phyloP scores from a whole-genome alignment of 495 filamentous ascomycete genomes.

The Penicillium cataractarum region DNA sequence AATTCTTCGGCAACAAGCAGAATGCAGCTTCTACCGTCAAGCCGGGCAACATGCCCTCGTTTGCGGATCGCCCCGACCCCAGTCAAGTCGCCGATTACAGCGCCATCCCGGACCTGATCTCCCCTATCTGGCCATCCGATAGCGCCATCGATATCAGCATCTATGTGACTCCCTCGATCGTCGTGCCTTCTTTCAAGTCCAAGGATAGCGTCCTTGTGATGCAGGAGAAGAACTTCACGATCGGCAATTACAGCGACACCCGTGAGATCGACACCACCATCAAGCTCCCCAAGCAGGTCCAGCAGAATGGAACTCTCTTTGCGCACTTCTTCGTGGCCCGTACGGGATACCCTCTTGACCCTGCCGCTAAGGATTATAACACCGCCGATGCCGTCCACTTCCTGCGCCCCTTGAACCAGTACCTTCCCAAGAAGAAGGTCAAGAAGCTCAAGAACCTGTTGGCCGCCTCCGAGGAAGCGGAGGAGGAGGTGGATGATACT shows the following conservation, averaged over 20 bases:
- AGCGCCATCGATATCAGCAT: slow-evolving; percentile 80
- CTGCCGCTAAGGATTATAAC: slow-evolving; percentile 70
- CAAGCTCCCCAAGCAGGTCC: slow-evolving; percentile 74
- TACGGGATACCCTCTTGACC: slow-evolving; percentile 74
- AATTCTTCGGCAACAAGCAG: slow-evolving; percentile 58
- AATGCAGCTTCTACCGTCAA: slow-evolving; percentile 45
- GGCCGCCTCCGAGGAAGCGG: slow-evolving; percentile 54
- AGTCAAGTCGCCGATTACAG: slow-evolving; percentile 69
- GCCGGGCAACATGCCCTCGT: slow-evolving; percentile 63
- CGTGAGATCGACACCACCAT: slow-evolving; percentile 79
- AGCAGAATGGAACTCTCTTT: slow-evolving; percentile 92
- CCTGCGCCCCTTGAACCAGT: slow-evolving; percentile 80
- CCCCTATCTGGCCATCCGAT: slow-evolving; percentile 85
- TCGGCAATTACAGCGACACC: slow-evolving; percentile 80
- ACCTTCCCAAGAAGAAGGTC: slow-evolving; percentile 88
- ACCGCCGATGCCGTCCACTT: slow-evolving; percentile 78
- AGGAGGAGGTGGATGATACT: slow-evolving; percentile 57
- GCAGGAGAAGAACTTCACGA: slow-evolving; percentile 77
- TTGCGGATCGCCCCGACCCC: slow-evolving; percentile 61
- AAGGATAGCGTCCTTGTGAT: slow-evolving; percentile 64
- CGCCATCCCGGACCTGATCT: slow-evolving; percentile 71
- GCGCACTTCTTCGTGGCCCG: slow-evolving; percentile 89
- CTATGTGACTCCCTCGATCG: slow-evolving; percentile 76
- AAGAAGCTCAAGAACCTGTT: slow-evolving; percentile 90
- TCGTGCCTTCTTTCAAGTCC: slow-evolving; percentile 65